A percentile compares a stretch with the other conserved stretches of the same genome.
Evolutionary conservation across 495 filamentous ascomycete genomes (phyloP).

Genomic region (Penicillium antarcticum): DNA sequence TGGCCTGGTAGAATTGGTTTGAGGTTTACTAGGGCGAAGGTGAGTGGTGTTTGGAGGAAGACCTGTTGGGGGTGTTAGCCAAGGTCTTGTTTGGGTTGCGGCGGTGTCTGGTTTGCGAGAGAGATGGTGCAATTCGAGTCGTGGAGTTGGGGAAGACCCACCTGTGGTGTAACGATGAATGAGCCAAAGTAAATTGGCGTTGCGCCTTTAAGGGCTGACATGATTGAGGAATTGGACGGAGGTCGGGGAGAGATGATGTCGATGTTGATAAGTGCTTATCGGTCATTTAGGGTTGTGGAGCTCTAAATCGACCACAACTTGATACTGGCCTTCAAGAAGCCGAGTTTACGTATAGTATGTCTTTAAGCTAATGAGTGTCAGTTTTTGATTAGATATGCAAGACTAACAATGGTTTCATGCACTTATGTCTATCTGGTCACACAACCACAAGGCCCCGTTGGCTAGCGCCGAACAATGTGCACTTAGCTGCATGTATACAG

Average conservation of each 20-base stretch:
- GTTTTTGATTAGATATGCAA: no score
- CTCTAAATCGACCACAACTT: background rate
- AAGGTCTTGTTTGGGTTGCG: background rate
- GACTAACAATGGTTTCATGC: no score
- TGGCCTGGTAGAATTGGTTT: slow-evolving; percentile 94
- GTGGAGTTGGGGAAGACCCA: slow-evolving; percentile 9
- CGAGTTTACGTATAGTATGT: no score
- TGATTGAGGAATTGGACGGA: slow-evolving; percentile 1
- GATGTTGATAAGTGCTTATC: no score
- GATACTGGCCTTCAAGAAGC: no score
- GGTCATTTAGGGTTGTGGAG: no score
- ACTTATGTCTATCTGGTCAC: no score
- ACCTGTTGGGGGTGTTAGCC: slow-evolving; percentile 44
- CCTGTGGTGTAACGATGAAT: slow-evolving; percentile 46
- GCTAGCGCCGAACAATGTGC: no score
- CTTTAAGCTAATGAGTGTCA: no score
- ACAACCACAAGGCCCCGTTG: no score
- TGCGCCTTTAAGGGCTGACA: slow-evolving; percentile 28
- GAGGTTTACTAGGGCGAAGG: slow-evolving; percentile 87
- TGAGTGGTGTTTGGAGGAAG: slow-evolving; percentile 76
- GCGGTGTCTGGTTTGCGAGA: background rate
- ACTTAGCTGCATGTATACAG: no score
- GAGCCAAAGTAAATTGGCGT: slow-evolving; percentile 44
- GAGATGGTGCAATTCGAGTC: background rate
- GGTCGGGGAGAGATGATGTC: no score